These are phyloP conservation scores for Barnettozyma sp. DNA, from an alignment of 805 yeast species.

Conservation along the genomic window DNA sequence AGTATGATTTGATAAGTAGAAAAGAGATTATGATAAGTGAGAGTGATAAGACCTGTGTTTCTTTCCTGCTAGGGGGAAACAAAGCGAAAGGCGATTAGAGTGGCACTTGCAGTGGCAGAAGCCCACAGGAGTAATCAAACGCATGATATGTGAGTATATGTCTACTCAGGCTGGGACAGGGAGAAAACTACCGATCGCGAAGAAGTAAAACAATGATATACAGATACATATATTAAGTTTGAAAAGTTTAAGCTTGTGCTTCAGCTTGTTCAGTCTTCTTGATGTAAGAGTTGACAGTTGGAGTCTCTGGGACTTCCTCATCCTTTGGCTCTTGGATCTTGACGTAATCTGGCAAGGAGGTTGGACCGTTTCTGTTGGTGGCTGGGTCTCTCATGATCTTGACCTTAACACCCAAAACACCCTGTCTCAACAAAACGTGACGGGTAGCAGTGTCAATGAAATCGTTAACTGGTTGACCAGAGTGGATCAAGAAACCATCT, in stretches of 20 bases:
- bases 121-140: no score
- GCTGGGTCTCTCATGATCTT: conserved; percentile 99
- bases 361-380: conserved; percentile 77
- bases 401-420: conserved; percentile 99
- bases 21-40: no score
- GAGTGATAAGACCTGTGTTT: no score
- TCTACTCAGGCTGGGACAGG: no score
- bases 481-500: conserved; percentile 99
- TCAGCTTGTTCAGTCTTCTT: conserved; percentile 27
- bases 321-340: conserved; percentile 91
- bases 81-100: no score
- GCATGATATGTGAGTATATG: no score
- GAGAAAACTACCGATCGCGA: no score
- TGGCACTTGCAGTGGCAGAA: no score
- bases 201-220: no score
- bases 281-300: conserved; percentile 73
- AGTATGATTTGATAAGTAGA: no score
- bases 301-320: conserved; percentile 74
- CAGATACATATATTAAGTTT: no score
- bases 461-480: conserved; percentile 99
- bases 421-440: conserved; percentile 99
- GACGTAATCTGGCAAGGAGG: conserved; percentile 91
- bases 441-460: conserved; percentile 98
- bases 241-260: conserved; percentile 11
- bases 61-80: no score